Base-by-base conservation (phyloP, 2,329 filamentous ascomycete species). In the Claviceps cyperi region DNA sequence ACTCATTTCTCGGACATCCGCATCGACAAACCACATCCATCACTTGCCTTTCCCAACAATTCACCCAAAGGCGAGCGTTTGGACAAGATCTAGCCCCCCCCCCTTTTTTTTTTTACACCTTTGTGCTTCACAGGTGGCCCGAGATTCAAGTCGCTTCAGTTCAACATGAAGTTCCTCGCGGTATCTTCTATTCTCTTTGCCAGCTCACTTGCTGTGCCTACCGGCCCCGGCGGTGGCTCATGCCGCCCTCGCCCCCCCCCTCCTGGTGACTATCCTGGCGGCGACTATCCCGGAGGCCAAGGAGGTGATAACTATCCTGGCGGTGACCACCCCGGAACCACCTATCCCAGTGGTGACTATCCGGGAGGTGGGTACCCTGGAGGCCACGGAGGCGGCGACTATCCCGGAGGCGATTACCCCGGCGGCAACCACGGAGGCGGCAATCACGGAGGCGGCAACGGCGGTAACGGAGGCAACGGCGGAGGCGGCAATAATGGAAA, bases 91-190 rank as follows among this genome's bases (percentile, higher is more conserved):
- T 32, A 32, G 28, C 24, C 22, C 19, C 13, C n/a, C 19, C 21
- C 14, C 14, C 44, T 28, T n/a, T n/a, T n/a, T n/a, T n/a, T 15
- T n/a, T 47, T 24, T 39, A 43, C 47, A 28, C 45, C 22, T 39
- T 51, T 36, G 38, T 38, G 21, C 39, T 21, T 11, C n/a, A 11
- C 21, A 5, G 11, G 17, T 40, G 17, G n/a, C 13, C 19, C 19
- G 4, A 19, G 38, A 40, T 4, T 40, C 14, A 3, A n/a, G 9
- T 21, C 19, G 1, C 40, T 13, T 14, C 5, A 11, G 19, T 39
- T 39, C 44, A 56, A 49, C 21, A 56, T 56, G 55, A 50, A 54
- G 50, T 54, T 54, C 48, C 43, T 55, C 44, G 44, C 46, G 11
- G 50, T 46, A 22, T 50, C 54, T 17, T 38, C 54, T 21, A 43